Evolutionary conservation across 2,329 filamentous ascomycete genomes (phyloP), one percentile per base, ranked within the genome.

Genomic region (Epichloe uncinata): DNA sequence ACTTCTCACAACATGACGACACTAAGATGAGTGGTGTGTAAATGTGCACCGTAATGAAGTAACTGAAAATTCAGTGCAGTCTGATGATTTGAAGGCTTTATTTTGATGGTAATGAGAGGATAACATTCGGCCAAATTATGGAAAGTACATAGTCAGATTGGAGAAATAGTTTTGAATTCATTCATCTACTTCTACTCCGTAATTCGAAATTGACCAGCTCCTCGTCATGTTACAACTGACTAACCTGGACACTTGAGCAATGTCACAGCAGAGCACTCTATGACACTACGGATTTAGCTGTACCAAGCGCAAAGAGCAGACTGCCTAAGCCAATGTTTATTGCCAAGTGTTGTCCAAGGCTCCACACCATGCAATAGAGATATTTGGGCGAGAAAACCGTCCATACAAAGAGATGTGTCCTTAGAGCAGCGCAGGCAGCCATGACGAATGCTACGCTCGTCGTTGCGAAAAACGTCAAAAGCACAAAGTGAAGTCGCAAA

Each of bases 351-450:
- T 90, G 87, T 7, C 79, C 86, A 43, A 91, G 61, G 54, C 78
- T 81, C 94, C 93, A 98, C 13, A 85, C 88, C 73, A 93, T 84
- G 55, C 82, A 86, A 64, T 95, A 98, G 56, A 98, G 69, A 65
- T 90, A 97, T 66, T 97, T 98, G 0, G 93, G 93, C 55, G 87
- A 95, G 66, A 98, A 98, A 11, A 98, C 93, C 0, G 91, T 97
- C 93, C 93, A 98, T 54, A 98, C 90, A 63, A 98, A 98, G 51
- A 98, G 66, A 72, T 98, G 93, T 33, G 87, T 88, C 56, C 91
- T 74, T 61, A 98, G 66, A 7, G 78, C 73, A 45, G 85, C 89
- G 65, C 93, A 98, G 15, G 91, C 89, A 13, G 77, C 79, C 91
- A 97, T 97, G 22, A 96, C 84, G 44, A 81, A 84, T 3, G 80